Evolutionary conservation across 148 eudicot genomes (phyloP).

Genomic region (Simmondsia chinensis): DNA sequence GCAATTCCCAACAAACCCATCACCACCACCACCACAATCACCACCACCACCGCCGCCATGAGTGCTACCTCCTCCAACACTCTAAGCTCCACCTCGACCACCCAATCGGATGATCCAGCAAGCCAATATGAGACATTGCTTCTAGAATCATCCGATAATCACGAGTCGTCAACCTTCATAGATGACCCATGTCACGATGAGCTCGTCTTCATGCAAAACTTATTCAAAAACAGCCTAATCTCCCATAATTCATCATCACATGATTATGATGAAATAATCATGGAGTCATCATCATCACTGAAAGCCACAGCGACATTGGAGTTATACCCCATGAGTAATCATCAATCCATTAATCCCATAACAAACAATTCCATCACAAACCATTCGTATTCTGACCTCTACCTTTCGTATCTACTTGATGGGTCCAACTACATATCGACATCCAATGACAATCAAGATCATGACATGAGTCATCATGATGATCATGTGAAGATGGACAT

Average conservation of each 20-base stretch:
- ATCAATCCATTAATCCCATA: too few species aligned
- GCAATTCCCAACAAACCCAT: too few species aligned
- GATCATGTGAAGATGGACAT: conserved; percentile 2
- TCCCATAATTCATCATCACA: neutral
- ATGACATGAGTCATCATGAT: neutral
- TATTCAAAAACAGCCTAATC: conserved; percentile 13
- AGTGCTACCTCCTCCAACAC: neutral
- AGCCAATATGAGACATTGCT: neutral
- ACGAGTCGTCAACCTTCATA: conserved; percentile 17
- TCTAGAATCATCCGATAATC: conserved; percentile 11
- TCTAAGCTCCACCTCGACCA: conserved; percentile 8
- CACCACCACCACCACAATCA: neutral
- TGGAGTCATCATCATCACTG: too few species aligned
- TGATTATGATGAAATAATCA: neutral
- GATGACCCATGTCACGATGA: conserved; percentile 32
- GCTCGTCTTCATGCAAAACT: conserved; percentile 30
- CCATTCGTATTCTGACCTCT: too few species aligned
- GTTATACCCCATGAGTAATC: too few species aligned
- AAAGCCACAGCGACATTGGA: too few species aligned
- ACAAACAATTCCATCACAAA: too few species aligned
- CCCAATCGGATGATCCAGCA: conserved; percentile 8
- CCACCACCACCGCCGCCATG: neutral
- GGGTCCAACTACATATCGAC: too few species aligned
- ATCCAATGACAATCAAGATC: too few species aligned
- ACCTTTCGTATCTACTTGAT: too few species aligned